Evolutionary conservation across 257 asterid species (phyloP).

Genomic region (Henckelia pumila): DNA sequence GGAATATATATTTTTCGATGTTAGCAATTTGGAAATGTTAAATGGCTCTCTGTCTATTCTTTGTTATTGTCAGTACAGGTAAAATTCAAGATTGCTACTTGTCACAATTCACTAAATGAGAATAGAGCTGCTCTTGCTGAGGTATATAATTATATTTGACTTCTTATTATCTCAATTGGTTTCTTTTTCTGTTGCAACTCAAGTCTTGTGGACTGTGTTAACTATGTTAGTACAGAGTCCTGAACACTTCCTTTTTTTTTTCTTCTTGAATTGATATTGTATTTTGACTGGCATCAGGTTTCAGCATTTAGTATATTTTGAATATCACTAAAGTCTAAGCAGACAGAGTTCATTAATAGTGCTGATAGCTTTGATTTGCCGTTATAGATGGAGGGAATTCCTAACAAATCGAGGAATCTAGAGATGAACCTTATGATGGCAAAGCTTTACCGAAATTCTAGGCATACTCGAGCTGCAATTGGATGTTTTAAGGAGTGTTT

Average conservation of each 20-base stretch:
- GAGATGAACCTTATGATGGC: constrained; percentile 93
- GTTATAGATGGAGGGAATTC: constrained; percentile 87
- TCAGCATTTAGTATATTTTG: constrained; percentile 18
- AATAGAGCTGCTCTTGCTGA: constrained; percentile 74
- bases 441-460: constrained; percentile 83
- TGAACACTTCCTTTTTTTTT: constrained; percentile 10
- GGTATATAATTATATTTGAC: constrained; percentile 44
- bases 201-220: constrained; percentile 12
- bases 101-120: constrained; percentile 69
- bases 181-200: constrained; percentile 11
- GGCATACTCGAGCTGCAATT: constrained; percentile 88
- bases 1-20: constrained; percentile 5
- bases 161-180: constrained; percentile 9
- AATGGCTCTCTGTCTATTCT: constrained; percentile 11
- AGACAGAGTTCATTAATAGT: neutral
- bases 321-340: constrained; percentile 16
- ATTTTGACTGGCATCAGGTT: constrained; percentile 9
- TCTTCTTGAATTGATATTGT: constrained; percentile 12
- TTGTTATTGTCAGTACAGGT: constrained; percentile 47
- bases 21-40: constrained; percentile 7
- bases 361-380: constrained; percentile 2
- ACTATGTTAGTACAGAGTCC: neutral
- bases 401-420: constrained; percentile 82
- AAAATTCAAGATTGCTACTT: constrained; percentile 82
- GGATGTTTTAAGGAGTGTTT: constrained; percentile 90